Evolutionary conservation across 1,139 yeast species (phyloP).

Genomic region (Pichia sp.): DNA sequence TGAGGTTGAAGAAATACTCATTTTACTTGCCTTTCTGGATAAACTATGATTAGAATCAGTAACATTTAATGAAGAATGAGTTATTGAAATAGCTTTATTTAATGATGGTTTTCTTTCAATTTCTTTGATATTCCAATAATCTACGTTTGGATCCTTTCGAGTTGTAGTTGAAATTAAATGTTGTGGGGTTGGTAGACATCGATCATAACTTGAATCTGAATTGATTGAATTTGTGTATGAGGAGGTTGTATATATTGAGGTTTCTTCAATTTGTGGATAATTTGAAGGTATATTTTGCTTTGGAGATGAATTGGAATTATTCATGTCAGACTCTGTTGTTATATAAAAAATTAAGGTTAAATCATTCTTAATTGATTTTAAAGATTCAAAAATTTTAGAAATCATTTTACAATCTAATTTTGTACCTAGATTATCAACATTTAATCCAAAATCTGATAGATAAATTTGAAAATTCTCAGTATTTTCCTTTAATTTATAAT

Average conservation of each 20-base stretch:
- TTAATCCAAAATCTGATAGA: constrained; percentile 11
- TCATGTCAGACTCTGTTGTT: neutral
- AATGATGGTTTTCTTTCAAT: constrained; percentile 21
- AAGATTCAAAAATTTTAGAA: constrained; percentile 8
- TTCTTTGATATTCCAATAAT: constrained; percentile 61
- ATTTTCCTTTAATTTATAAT: constrained; percentile 4
- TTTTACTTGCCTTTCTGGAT: constrained; percentile 9
- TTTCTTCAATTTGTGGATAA: constrained; percentile 13
- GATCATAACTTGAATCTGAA: constrained; percentile 38
- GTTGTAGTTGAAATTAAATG: constrained; percentile 34
- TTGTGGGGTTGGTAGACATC: constrained; percentile 57
- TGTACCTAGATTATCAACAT: constrained; percentile 11
- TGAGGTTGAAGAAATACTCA: constrained; percentile 12
- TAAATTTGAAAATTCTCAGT: constrained; percentile 2
- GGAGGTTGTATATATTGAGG: constrained; percentile 18
- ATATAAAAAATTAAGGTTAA: constrained; percentile 5
- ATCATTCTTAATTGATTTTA: neutral
- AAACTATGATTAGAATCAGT: neutral
- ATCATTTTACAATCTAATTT: constrained; percentile 7
- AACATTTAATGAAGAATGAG: constrained; percentile 22
- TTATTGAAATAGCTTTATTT: constrained; percentile 24
- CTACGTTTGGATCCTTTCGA: constrained; percentile 34
- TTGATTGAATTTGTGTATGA: constrained; percentile 22
- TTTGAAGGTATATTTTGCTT: neutral
- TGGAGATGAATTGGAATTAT: neutral